Percentiles rank a stretch among this genome's conserved stretches.
These are phyloP conservation scores for Fusarium sp. DNA, from an alignment of 2,329 filamentous ascomycete species.

Conservation along the genomic window DNA sequence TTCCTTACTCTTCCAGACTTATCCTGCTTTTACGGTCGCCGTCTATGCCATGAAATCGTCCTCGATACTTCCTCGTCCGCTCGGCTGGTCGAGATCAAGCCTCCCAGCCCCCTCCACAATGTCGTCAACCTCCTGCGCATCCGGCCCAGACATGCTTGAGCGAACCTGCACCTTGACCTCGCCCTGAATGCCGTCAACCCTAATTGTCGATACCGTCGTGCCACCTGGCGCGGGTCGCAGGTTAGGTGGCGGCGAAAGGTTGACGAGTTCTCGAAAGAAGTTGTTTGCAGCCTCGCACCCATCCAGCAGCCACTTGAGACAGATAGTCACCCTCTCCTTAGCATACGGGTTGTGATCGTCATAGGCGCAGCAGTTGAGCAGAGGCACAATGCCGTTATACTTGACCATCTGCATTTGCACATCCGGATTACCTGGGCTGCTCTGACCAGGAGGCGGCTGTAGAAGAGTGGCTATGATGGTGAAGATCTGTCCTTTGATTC, in stretches of 20 bases:
- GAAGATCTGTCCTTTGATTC: conserved; percentile 92
- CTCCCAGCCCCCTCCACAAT: conserved; percentile 56
- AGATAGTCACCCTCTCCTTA: conserved; percentile 88
- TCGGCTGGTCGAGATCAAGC: conserved; percentile 51
- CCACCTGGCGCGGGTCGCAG: conserved; percentile 49
- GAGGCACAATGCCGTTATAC: conserved; percentile 84
- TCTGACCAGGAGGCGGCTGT: conserved; percentile 76
- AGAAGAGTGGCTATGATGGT: conserved; percentile 89
- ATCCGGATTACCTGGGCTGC: conserved; percentile 70
- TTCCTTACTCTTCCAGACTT: no score
- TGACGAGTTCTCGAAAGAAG: conserved; percentile 72
- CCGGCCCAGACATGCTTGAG: conserved; percentile 43
- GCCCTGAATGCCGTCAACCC: conserved; percentile 64
- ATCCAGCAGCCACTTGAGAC: conserved; percentile 83
- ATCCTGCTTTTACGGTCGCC: neutral
- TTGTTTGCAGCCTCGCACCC: conserved; percentile 77
- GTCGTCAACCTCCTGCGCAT: conserved; percentile 46
- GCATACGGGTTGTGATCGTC: conserved; percentile 96
- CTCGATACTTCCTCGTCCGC: conserved; percentile 49
- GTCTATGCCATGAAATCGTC: conserved; percentile 57
- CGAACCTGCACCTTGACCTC: conserved; percentile 66
- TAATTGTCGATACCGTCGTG: conserved; percentile 55
- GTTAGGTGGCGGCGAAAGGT: conserved; percentile 53
- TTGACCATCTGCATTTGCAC: conserved; percentile 90
- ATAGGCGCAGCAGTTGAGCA: conserved; percentile 89